phyloP scores from a whole-genome alignment of 176 grass and related monocot genomes.

The Aegilops tauschii region DNA sequence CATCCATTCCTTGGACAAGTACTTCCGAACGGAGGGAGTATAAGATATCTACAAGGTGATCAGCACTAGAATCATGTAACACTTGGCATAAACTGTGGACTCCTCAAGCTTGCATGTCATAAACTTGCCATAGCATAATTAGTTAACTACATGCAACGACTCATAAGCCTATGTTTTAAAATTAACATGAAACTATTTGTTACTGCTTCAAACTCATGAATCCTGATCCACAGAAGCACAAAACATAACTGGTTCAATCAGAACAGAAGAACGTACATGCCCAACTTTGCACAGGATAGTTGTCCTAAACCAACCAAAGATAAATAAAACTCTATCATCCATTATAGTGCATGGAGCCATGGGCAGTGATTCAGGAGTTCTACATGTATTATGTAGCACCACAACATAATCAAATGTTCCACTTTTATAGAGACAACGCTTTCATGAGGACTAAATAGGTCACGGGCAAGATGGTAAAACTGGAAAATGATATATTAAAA shows the following conservation, averaged over 20 bases:
- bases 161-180: background rate
- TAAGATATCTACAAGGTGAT: background rate
- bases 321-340: background rate
- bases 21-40: too few species aligned
- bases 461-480: background rate
- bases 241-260: background rate
- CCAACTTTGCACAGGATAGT: background rate
- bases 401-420: background rate
- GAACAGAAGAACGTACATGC: background rate
- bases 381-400: background rate
- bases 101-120: background rate
- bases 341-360: slow-evolving; percentile 12
- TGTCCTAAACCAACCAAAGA: background rate
- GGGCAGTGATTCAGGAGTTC: background rate
- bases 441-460: background rate
- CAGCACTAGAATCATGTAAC: background rate
- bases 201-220: background rate
- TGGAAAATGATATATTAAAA: background rate
- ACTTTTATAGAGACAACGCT: background rate
- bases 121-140: background rate
- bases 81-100: background rate
- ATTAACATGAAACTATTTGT: background rate
- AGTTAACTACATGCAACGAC: background rate
- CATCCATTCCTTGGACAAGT: too few species aligned
- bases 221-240: background rate